A percentile compares a stretch with the other conserved stretches of the same genome.
Conservation (phyloP, 768 basidiomycete species). For the Hygrophoropsis aurantiaca region DNA sequence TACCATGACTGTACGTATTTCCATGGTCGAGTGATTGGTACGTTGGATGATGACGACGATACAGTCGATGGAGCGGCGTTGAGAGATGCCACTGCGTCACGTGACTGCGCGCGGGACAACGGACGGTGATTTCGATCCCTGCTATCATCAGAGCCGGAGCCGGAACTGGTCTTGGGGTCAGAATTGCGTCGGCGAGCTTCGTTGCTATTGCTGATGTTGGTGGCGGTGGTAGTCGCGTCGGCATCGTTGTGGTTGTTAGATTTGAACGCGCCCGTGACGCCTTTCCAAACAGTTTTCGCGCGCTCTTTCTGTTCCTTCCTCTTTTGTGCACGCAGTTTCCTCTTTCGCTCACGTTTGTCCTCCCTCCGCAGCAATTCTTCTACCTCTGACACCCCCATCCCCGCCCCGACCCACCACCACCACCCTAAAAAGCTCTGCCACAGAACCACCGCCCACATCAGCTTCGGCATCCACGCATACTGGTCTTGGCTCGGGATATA, state of each 20-base stretch:
- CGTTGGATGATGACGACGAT: neutral
- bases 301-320: conserved; percentile 50
- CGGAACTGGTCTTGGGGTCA: no score
- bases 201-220: neutral
- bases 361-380: conserved; percentile 58
- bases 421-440: conserved; percentile 98
- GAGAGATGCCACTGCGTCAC: conserved; percentile 8
- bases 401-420: conserved; percentile 99
- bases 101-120: conserved; percentile 6
- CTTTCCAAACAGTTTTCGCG: conserved; percentile 58
- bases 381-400: conserved; percentile 74
- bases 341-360: conserved; percentile 54
- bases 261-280: conserved; percentile 53
- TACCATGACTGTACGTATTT: conserved; percentile 53
- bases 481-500: conserved; percentile 83
- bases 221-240: neutral
- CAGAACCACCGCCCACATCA: conserved; percentile 88
- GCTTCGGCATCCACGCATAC: conserved; percentile 86
- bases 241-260: neutral
- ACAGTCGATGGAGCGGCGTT: neutral
- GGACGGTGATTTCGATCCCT: neutral
- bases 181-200: no score
- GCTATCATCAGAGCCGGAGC: neutral
- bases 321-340: conserved; percentile 45
- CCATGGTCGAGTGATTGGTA: conserved; percentile 8